phyloP scores from a whole-genome alignment of 2,329 filamentous ascomycete genomes.

The Venturia aucupariae region DNA sequence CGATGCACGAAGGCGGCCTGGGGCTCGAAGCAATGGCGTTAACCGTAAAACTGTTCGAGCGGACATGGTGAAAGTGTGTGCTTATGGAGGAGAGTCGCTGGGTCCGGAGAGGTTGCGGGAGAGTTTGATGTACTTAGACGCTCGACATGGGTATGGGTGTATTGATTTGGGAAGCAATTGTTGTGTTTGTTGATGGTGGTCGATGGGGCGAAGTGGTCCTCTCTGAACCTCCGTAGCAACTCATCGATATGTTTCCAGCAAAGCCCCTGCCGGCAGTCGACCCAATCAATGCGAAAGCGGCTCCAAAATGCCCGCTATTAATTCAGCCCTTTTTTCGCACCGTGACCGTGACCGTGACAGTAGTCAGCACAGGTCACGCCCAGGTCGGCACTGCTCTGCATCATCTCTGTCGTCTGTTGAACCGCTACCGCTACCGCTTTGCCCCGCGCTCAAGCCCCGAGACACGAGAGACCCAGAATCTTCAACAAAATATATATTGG shows the following conservation, averaged over 20 bases:
- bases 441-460: not conserved
- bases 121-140: not conserved
- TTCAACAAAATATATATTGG: not conserved
- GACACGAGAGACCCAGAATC: not conserved
- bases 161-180: not conserved
- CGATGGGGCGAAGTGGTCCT: not conserved
- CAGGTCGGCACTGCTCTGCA: no score
- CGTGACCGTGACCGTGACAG: no score
- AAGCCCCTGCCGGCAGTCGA: not conserved
- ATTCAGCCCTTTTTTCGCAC: not conserved
- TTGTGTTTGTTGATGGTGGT: not conserved
- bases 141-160: not conserved
- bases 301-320: not conserved
- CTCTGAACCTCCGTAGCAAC: not conserved
- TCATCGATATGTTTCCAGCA: not conserved
- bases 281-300: slow-evolving; percentile 2
- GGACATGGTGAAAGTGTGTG: slow-evolving; percentile 27
- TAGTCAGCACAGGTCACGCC: not conserved
- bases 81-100: slow-evolving; percentile 21
- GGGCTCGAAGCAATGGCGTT: slow-evolving; percentile 40
- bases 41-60: slow-evolving; percentile 5
- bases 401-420: no score
- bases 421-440: not conserved
- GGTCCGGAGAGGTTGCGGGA: not conserved
- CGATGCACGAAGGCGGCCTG: slow-evolving; percentile 48